phyloP scores from a whole-genome alignment of 2,329 filamentous ascomycete genomes.

The Ascochyta koolunga region DNA sequence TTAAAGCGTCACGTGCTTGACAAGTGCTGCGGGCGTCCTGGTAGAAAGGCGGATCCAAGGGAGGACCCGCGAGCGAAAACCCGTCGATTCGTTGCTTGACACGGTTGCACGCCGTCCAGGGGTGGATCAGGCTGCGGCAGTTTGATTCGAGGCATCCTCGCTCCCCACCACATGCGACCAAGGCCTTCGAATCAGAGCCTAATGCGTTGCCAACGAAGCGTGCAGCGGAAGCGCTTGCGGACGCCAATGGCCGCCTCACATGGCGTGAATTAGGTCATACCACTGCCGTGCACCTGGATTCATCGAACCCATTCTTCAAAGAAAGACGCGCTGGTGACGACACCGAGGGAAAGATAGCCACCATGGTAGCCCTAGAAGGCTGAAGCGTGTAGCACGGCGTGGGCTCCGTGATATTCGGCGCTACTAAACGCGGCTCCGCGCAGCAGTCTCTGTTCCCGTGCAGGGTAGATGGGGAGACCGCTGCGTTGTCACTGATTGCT shows the following conservation, averaged over 20 bases:
- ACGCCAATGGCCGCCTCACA: conserved; percentile 35
- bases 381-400: conserved; percentile 24
- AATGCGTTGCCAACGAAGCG: conserved; percentile 47
- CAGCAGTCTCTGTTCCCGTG: conserved; percentile 12
- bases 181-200: conserved; percentile 33
- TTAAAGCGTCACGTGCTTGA: conserved; percentile 37
- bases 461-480: conserved; percentile 5
- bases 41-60: conserved; percentile 29
- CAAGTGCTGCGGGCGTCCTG: conserved; percentile 26
- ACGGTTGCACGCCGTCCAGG: conserved; percentile 27
- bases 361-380: conserved; percentile 17
- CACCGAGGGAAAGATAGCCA: conserved; percentile 16
- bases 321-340: conserved; percentile 28
- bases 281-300: conserved; percentile 39
- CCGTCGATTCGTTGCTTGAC: conserved; percentile 39
- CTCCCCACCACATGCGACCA: conserved; percentile 30
- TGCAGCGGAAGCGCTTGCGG: conserved; percentile 41
- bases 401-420: conserved; percentile 13
- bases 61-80: conserved; percentile 38
- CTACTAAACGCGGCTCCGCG: conserved; percentile 21
- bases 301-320: conserved; percentile 23
- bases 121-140: conserved; percentile 23
- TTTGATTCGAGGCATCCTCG: conserved; percentile 37
- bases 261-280: conserved; percentile 18
- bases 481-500: conserved; percentile 33